Percentiles rank a stretch among this genome's conserved stretches.
These are phyloP conservation scores for Pseudogymnoascus sp. DNA, from an alignment of 2,329 filamentous ascomycete species.

Conservation along the genomic window DNA sequence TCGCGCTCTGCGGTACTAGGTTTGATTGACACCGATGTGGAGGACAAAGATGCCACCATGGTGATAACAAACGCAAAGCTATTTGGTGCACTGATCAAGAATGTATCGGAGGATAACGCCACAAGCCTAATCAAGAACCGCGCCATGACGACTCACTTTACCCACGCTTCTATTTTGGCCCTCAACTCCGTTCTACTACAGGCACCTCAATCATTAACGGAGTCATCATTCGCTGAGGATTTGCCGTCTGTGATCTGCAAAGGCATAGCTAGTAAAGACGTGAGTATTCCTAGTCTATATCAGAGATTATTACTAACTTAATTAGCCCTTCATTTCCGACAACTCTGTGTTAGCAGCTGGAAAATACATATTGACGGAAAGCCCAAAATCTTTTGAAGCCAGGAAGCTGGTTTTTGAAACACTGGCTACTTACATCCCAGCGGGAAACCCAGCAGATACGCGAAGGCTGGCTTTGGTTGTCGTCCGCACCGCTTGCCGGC, in stretches of 20 bases:
- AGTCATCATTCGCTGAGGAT: slow-evolving; percentile 62
- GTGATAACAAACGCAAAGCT: slow-evolving; percentile 86
- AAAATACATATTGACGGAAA: slow-evolving; percentile 74
- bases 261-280: slow-evolving; percentile 70
- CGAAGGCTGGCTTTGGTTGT: slow-evolving; percentile 83
- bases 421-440: slow-evolving; percentile 67
- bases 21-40: slow-evolving; percentile 79
- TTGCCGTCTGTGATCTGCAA: slow-evolving; percentile 70
- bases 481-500: slow-evolving; percentile 74
- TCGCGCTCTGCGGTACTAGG: slow-evolving; percentile 80
- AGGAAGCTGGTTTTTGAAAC: slow-evolving; percentile 75
- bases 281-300: slow-evolving; percentile 40
- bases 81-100: slow-evolving; percentile 82
- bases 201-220: slow-evolving; percentile 63
- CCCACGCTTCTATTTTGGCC: slow-evolving; percentile 71
- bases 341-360: slow-evolving; percentile 85
- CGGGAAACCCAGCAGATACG: slow-evolving; percentile 73
- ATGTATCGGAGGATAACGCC: slow-evolving; percentile 68
- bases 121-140: slow-evolving; percentile 57
- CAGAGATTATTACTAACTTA: slow-evolving; percentile 21
- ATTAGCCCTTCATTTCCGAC: slow-evolving; percentile 73
- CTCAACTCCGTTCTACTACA: slow-evolving; percentile 86
- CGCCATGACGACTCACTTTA: slow-evolving; percentile 71
- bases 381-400: slow-evolving; percentile 65
- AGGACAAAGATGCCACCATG: slow-evolving; percentile 70